Base-by-base conservation (phyloP, 2,329 filamentous ascomycete genomes). In the Ophiostoma sp. region DNA sequence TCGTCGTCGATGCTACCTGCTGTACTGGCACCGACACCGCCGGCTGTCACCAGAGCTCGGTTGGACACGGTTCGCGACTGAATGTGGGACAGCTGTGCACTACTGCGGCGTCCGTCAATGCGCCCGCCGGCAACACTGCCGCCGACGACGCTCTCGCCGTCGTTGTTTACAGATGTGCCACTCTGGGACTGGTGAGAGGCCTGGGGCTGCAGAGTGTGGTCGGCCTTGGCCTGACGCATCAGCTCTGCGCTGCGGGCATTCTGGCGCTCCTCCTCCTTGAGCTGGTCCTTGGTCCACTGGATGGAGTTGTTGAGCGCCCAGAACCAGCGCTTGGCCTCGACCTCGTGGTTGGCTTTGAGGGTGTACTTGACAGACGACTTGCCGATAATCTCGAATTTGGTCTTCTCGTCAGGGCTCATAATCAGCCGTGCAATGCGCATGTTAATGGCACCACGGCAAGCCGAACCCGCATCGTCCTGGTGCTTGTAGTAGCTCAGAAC, bases 321-420 rank as follows among this genome's bases (percentile, higher is more conserved):
- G 80, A 96, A 99, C 95, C 95, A 99, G 70, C 95, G 88, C 80
- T 99, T 99, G 6, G 95, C 94, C 79, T 99, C 95, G 36, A 98
- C 94, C 77, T 97, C 91, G 79, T 99, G 95, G 76, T 99, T 99
- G 0, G 95, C 95, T 79, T 97, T 98, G 69, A 99, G 85, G 67
- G 96, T 94, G 78, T 99, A 99, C 80, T 97, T 99, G 78, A 99
- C 95, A 0, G 94, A 98, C 0, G 94, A 97, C 80, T 99, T 99
- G 68, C 95, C 95, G 73, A 94, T 92, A 69, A 99, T 98, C 77
- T 99, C 95, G 76, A 99, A 98, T 72, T 94, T 93, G 65, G 94
- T 94, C 83, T 98, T 99, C 78, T 99, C 95, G 75, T 97, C 93
- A 0, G 94, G 86, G 77, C 96, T 96, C 94, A 99, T 98, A 80